Evolutionary conservation across 2,329 filamentous ascomycete genomes (phyloP).

Genomic region (Furcasterigmium furcatum): DNA sequence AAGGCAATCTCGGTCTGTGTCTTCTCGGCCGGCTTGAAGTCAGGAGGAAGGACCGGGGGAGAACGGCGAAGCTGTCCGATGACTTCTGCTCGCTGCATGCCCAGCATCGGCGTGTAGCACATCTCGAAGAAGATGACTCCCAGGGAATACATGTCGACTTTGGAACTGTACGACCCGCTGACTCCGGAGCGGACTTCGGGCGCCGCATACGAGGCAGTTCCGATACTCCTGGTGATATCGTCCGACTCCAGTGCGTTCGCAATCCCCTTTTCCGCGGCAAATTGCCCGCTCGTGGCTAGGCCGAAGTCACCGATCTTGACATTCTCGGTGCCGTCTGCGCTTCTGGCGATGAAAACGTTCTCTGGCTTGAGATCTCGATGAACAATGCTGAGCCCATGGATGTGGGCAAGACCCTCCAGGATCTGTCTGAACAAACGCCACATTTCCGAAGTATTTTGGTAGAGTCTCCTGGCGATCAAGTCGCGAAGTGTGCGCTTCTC

Average conservation of each 20-base stretch:
- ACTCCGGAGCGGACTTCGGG: constrained; percentile 81
- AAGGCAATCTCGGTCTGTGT: constrained; percentile 76
- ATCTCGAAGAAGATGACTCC: constrained; percentile 99
- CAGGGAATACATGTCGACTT: constrained; percentile 97
- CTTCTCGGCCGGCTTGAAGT: constrained; percentile 68
- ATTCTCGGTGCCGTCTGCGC: constrained; percentile 73
- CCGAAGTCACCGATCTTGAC: constrained; percentile 98
- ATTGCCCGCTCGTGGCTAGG: constrained; percentile 84
- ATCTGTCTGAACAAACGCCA: constrained; percentile 93
- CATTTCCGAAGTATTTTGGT: constrained; percentile 70
- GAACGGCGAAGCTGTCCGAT: constrained; percentile 67
- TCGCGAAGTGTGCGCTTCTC: constrained; percentile 91
- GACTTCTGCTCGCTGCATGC: constrained; percentile 62
- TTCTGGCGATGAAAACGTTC: constrained; percentile 82
- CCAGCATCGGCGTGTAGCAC: constrained; percentile 66
- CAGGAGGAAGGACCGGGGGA: constrained; percentile 65
- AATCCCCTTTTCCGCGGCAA: constrained; percentile 54
- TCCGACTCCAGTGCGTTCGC: constrained; percentile 39
- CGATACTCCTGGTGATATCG: constrained; percentile 69
- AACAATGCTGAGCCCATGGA: constrained; percentile 87
- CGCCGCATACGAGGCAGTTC: constrained; percentile 87
- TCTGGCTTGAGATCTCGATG: constrained; percentile 96
- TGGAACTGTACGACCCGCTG: constrained; percentile 79
- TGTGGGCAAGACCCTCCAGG: constrained; percentile 83
- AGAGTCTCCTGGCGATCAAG: constrained; percentile 73